Percentiles rank a stretch among this genome's conserved stretches.
Conservation (phyloP, 2,329 filamentous ascomycete genomes). For the Conoideocrella luteorostrata region DNA sequence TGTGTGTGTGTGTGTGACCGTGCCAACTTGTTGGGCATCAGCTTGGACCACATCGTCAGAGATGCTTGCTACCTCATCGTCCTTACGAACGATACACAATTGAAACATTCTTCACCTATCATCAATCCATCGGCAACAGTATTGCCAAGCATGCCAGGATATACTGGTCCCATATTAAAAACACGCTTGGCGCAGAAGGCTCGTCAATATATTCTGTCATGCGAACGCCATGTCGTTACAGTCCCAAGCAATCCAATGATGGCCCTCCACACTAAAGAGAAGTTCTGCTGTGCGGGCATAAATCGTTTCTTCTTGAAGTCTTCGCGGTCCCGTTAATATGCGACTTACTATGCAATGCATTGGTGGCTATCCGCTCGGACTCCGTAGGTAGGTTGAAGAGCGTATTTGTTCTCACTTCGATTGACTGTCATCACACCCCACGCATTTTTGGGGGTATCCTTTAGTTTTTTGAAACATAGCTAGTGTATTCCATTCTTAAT, state of each 20-base stretch:
- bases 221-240: slow-evolving; percentile 73
- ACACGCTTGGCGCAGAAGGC: slow-evolving; percentile 36
- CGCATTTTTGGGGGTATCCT: too few species aligned
- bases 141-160: slow-evolving; percentile 89
- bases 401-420: too few species aligned
- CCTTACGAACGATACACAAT: slow-evolving; percentile 80
- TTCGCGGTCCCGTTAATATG: slow-evolving; percentile 61
- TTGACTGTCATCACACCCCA: too few species aligned
- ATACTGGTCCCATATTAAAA: slow-evolving; percentile 85
- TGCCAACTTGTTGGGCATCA: slow-evolving; percentile 54
- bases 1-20: too few species aligned
- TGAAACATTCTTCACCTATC: slow-evolving; percentile 72
- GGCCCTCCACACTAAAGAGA: slow-evolving; percentile 71
- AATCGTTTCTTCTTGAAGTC: slow-evolving; percentile 80
- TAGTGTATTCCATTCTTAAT: too few species aligned
- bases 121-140: slow-evolving; percentile 77
- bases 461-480: too few species aligned
- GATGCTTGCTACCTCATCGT: slow-evolving; percentile 81
- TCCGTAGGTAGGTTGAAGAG: too few species aligned
- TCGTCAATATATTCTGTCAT: slow-evolving; percentile 64
- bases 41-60: slow-evolving; percentile 61
- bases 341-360: too few species aligned
- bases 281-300: slow-evolving; percentile 58
- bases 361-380: too few species aligned
- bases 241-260: slow-evolving; percentile 69